Percentiles rank a stretch among this genome's conserved stretches.
These are phyloP conservation scores for Favolaschia claudopus DNA, from an alignment of 768 basidiomycete species.

Conservation along the genomic window DNA sequence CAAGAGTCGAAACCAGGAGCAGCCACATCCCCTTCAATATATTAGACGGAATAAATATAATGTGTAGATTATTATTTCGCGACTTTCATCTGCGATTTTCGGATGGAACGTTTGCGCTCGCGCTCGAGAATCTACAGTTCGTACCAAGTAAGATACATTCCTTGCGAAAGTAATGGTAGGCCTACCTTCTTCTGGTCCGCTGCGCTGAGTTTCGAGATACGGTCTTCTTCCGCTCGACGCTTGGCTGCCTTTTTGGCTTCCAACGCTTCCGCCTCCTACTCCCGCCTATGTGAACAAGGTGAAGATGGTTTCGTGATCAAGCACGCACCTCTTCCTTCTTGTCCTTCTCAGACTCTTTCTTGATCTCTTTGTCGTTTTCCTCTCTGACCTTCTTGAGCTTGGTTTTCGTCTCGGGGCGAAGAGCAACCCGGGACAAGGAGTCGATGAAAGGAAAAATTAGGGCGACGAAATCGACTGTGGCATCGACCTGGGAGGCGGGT, in stretches of 20 bases:
- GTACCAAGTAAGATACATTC: slow-evolving; percentile 3
- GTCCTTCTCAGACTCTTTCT: slow-evolving; percentile 70
- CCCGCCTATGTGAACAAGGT: not conserved
- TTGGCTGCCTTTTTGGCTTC: slow-evolving; percentile 79
- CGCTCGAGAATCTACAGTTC: slow-evolving; percentile 66
- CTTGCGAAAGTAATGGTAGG: not conserved
- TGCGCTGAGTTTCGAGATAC: slow-evolving; percentile 74
- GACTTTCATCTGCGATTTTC: slow-evolving; percentile 75
- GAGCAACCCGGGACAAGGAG: slow-evolving; percentile 58
- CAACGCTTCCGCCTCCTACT: slow-evolving; percentile 51
- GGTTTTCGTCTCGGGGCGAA: slow-evolving; percentile 82
- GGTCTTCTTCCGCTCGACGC: slow-evolving; percentile 76
- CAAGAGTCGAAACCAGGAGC: not conserved
- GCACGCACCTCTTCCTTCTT: slow-evolving; percentile 70
- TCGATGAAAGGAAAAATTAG: slow-evolving; percentile 83
- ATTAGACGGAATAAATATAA: slow-evolving; percentile 25
- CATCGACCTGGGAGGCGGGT: slow-evolving; percentile 51
- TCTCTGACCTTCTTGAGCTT: slow-evolving; percentile 82
- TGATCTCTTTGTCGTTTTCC: slow-evolving; percentile 72
- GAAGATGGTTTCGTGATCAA: not conserved
- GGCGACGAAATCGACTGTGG: slow-evolving; percentile 66
- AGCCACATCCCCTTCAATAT: slow-evolving; percentile 8
- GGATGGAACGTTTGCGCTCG: slow-evolving; percentile 75
- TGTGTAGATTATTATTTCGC: slow-evolving; percentile 48
- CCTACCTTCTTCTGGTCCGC: slow-evolving; percentile 84